Evolutionary conservation across 2,329 filamentous ascomycete genomes (phyloP), one percentile per base, ranked within the genome.

Genomic region (Blumeriella jaapii): DNA sequence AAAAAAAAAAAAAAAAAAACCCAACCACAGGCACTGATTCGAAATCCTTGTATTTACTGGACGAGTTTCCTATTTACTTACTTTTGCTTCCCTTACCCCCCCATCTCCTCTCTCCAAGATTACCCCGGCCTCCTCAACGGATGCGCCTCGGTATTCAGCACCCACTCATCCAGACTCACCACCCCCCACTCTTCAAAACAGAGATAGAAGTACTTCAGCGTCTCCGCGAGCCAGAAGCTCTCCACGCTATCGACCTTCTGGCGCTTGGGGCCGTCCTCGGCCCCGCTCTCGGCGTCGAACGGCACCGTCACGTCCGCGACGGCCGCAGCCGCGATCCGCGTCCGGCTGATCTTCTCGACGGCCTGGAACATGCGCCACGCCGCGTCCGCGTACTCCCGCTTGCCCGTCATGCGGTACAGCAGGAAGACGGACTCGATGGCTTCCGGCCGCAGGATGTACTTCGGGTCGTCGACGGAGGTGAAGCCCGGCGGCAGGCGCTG

Each of bases 361-460:
- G 55, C 60, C 29, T 60, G 51, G 43, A 67, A 68, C 64, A 68
- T 68, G 19, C 59, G 57, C 64, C 64, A 68, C 3, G 63, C 64
- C 1, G 57, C 56, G 23, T 67, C 62, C 26, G 61, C 58, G 34
- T 61, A 56, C 10, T 51, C 38, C 20, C 36, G 16, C 17, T 53
- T 48, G 2, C 50, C 53, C 1, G 52, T 55, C 13, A 56, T 48
- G 7, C 53, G 47, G 26, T 46, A 55, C 64, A 80, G 69, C 52
- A 78, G 68, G 57, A 74, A 80, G 8, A 81, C 72, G 7, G 70
- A 75, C 54, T 80, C 75, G 35, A 80, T 78, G 4, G 74, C 74
- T 55, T 79, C 75, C 6, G 75, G 75, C 47, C 70, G 62, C 12
- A 75, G 58, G 17, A 73, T 66, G 43, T 74, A 75, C 19, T 60